Conservation (phyloP, 225 moss, liverwort and hornwort species). For the Marchantia paleacea region DNA sequence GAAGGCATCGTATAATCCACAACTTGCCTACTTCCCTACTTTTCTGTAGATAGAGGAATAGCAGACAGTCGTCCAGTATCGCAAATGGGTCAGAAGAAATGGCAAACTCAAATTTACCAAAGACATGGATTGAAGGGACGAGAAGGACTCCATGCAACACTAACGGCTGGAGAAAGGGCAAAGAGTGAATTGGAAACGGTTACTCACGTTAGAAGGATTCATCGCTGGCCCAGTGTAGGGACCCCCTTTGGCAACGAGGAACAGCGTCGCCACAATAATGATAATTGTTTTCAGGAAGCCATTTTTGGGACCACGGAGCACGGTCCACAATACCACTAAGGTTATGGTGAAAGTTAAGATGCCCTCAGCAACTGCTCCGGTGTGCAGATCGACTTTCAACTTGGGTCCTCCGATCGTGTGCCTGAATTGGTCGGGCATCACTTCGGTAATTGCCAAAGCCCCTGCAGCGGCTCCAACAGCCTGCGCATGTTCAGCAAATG, state of each 20-base stretch:
- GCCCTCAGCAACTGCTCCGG: constrained; percentile 69
- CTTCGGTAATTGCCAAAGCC: constrained; percentile 42
- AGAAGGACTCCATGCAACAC: too few relatives aligned
- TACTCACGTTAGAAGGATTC: constrained; percentile 77
- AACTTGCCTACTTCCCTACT: too few relatives aligned
- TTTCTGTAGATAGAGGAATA: too few relatives aligned
- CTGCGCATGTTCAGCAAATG: constrained; percentile 26
- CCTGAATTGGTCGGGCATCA: constrained; percentile 54
- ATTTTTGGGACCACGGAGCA: constrained; percentile 59
- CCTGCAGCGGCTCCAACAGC: constrained; percentile 64
- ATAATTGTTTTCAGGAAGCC: constrained; percentile 42
- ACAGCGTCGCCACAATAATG: constrained; percentile 43
- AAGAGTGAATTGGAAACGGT: neutral
- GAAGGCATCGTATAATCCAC: too few relatives aligned
- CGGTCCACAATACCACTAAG: constrained; percentile 49
- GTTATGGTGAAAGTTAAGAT: constrained; percentile 57
- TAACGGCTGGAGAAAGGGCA: neutral
- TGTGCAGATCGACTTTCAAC: constrained; percentile 60
- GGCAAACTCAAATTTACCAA: too few relatives aligned
- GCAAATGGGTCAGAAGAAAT: too few relatives aligned
- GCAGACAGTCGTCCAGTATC: too few relatives aligned
- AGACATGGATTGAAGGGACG: too few relatives aligned
- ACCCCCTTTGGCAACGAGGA: constrained; percentile 56
- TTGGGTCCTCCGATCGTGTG: constrained; percentile 61
- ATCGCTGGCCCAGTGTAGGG: constrained; percentile 83